Conservation (phyloP, 257 asterid genomes). For the Solanum sparsipilum region DNA sequence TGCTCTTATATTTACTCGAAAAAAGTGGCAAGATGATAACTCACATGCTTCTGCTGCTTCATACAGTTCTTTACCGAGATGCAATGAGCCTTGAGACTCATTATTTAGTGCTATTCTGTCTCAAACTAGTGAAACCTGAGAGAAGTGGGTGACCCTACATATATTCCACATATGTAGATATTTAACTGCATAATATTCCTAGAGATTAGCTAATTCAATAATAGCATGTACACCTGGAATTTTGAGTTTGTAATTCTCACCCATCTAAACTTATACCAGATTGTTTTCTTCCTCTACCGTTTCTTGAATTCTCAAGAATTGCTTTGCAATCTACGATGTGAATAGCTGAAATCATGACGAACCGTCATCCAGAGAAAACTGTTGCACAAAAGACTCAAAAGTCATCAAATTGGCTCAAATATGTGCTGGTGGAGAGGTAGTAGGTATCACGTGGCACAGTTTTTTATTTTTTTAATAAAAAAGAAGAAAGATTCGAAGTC, state of each 20-base stretch:
- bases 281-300: constrained; percentile 5
- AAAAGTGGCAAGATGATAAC: neutral
- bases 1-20: neutral
- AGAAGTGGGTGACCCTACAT: neutral
- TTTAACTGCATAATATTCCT: neutral
- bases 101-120: neutral
- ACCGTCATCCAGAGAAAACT: neutral
- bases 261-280: neutral
- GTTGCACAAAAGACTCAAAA: neutral
- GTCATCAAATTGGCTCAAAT: neutral
- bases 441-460: neutral
- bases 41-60: neutral
- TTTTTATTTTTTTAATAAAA: neutral
- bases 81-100: neutral
- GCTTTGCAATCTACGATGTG: neutral
- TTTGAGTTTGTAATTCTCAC: neutral
- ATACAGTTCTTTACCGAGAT: neutral
- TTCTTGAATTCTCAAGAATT: constrained; percentile 4
- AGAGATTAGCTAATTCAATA: neutral
- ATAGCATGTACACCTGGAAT: neutral
- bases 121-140: neutral
- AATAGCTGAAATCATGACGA: neutral
- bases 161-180: neutral
- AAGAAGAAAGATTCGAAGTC: neutral
- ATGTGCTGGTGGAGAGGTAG: neutral